phyloP scores from a whole-genome alignment of 176 grass and related monocot genomes.

The Phoenix roebelenii region DNA sequence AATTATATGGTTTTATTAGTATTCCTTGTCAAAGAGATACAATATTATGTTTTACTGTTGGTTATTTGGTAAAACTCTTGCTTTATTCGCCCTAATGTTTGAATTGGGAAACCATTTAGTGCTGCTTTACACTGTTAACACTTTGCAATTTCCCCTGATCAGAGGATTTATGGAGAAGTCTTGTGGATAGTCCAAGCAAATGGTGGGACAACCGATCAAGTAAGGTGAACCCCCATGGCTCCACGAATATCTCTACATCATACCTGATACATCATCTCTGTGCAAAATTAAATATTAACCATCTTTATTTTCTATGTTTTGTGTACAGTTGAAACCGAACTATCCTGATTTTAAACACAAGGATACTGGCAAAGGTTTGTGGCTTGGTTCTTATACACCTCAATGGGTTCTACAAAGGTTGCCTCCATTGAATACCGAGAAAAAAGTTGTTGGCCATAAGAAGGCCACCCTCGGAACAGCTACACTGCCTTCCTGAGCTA shows the following conservation, averaged over 20 bases:
- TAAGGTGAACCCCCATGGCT: slow-evolving; percentile 23
- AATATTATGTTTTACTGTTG: too few species aligned
- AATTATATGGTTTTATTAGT: too few species aligned
- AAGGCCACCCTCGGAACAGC: slow-evolving; percentile 4
- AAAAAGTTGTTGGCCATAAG: not conserved
- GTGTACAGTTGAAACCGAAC: slow-evolving; percentile 28
- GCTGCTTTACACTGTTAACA: not conserved
- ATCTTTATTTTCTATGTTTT: not conserved
- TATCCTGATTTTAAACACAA: slow-evolving; percentile 73
- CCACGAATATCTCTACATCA: not conserved
- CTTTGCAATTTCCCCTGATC: slow-evolving; percentile 4
- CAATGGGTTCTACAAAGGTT: slow-evolving; percentile 36
- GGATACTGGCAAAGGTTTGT: slow-evolving; percentile 42
- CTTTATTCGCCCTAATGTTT: too few species aligned
- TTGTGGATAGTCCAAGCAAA: slow-evolving; percentile 47
- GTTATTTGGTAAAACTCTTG: too few species aligned
- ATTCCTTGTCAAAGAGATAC: too few species aligned
- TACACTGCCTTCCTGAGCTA: slow-evolving; percentile 38
- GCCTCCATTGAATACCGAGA: slow-evolving; percentile 26
- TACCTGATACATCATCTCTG: not conserved
- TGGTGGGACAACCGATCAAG: slow-evolving; percentile 80
- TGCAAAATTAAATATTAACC: too few species aligned
- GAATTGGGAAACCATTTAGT: not conserved
- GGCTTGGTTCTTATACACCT: slow-evolving; percentile 39
- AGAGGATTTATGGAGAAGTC: slow-evolving; percentile 50